Evolutionary conservation across 768 basidiomycete species (phyloP), one percentile per base, ranked within the genome.

Genomic region (Suillus sp.): DNA sequence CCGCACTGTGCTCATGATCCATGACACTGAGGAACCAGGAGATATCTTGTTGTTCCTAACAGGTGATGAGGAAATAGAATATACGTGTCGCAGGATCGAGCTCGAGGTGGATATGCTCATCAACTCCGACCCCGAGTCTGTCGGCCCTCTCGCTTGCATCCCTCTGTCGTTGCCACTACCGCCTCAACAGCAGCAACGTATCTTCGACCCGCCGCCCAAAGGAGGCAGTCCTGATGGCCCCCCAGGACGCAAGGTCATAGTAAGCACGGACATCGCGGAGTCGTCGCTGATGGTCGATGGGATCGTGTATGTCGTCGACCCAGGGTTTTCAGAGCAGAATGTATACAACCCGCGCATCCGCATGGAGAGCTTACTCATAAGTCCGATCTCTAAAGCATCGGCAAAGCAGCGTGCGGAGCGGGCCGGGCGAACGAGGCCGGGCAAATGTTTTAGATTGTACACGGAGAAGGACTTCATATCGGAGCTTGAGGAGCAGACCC

Each of bases 221-320:
- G 73, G 93, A 0, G 79, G 82, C 4, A 79, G 75, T 0, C 74
- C 84, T 0, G 87, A 80, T 58, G 90, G 93, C 1, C 90, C 93
- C 0, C 88, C 91, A 0, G 96, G 96, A 0, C 86, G 96, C 64
- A 99, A 99, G 75, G 85, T 98, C 53, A 91, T 99, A 38, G 81
- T 99, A 1, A 93, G 95, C 9, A 99, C 96, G 32, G 98, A 99
- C 73, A 94, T 99, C 64, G 96, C 96, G 2, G 96, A 99, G 77
- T 98, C 96, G 1, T 96, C 95, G 2, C 78, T 99, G 50, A 99
- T 96, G 4, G 98, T 99, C 62, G 96, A 99, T 68, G 96, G 96
- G 25, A 98, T 99, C 70, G 96, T 99, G n/a, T 99, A 99, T 70
- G 96, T 98, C 61, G 95, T 98, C 51, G 96, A 98, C 72, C 94